Percentiles rank a stretch among this genome's conserved stretches.
Conservation (phyloP, 1,284 basidiomycete species). For the Xanthoconium separans region DNA sequence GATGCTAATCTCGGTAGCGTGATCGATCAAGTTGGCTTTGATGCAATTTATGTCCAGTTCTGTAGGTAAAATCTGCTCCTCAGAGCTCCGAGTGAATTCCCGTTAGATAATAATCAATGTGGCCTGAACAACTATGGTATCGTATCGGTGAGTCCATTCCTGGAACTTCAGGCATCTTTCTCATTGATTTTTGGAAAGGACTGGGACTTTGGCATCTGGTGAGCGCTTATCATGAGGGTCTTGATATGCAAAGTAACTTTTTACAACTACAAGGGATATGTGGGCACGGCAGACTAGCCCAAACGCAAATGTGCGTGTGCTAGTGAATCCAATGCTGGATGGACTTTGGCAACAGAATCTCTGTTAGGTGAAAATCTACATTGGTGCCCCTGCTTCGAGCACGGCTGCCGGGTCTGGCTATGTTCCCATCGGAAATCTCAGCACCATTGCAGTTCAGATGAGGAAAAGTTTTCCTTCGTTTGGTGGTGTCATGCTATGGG, state of each 20-base stretch:
- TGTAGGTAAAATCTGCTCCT: slow-evolving; percentile 31
- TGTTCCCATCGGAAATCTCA: slow-evolving; percentile 46
- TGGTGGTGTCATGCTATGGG: slow-evolving; percentile 74
- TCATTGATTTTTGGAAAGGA: slow-evolving; percentile 31
- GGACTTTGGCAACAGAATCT: slow-evolving; percentile 1
- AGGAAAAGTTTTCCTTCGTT: slow-evolving; percentile 66
- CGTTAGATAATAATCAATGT: slow-evolving; percentile 57
- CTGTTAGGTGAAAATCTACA: slow-evolving; percentile 49
- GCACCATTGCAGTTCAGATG: slow-evolving; percentile 51
- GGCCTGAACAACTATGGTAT: slow-evolving; percentile 45
- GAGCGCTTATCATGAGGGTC: slow-evolving; percentile 4
- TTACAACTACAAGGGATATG: slow-evolving; percentile 44
- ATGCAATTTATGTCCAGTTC: slow-evolving; percentile 65
- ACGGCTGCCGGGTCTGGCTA: slow-evolving; percentile 54
- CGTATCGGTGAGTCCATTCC: slow-evolving; percentile 36
- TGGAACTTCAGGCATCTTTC: background rate
- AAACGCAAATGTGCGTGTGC: slow-evolving; percentile 45
- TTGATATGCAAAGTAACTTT: slow-evolving; percentile 2
- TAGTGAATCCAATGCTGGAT: background rate
- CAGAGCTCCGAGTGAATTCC: background rate
- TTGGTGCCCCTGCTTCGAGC: slow-evolving; percentile 57
- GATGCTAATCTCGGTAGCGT: slow-evolving; percentile 55
- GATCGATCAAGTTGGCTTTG: slow-evolving; percentile 55
- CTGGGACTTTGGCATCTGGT: slow-evolving; percentile 58
- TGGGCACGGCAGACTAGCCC: slow-evolving; percentile 62